phyloP scores from a whole-genome alignment of 495 filamentous ascomycete species.

The Penicillium roqueforti region DNA sequence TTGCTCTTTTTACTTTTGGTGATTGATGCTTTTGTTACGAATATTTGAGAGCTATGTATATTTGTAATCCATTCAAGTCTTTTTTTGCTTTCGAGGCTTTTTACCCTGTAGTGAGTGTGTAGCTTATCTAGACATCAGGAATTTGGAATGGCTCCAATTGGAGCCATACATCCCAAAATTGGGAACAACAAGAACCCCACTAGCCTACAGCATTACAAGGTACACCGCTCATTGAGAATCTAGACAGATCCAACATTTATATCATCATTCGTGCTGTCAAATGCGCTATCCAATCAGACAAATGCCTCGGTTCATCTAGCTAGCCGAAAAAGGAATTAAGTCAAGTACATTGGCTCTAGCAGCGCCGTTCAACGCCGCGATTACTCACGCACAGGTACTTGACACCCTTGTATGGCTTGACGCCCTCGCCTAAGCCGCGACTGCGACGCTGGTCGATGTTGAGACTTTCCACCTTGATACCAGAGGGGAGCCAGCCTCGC shows the following conservation, averaged over 20 bases:
- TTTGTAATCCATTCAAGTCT: background rate
- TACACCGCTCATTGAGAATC: background rate
- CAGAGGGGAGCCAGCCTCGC: conserved; percentile 92
- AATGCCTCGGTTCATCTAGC: background rate
- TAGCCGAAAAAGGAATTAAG: background rate
- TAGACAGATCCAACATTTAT: background rate
- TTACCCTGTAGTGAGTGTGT: background rate
- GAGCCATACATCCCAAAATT: background rate
- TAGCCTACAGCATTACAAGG: background rate
- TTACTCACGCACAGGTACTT: conserved; percentile 93
- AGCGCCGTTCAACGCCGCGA: conserved; percentile 68
- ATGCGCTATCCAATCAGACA: background rate
- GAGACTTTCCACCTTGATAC: conserved; percentile 88
- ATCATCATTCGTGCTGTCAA: conserved; percentile 7
- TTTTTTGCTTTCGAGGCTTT: background rate
- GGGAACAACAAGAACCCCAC: too few relatives aligned
- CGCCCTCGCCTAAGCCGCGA: conserved; percentile 76
- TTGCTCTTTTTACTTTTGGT: background rate
- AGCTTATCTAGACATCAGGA: background rate
- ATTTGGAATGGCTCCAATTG: background rate
- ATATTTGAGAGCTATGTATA: background rate
- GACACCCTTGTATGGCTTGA: conserved; percentile 96
- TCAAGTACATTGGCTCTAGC: conserved; percentile 19
- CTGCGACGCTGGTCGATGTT: conserved; percentile 80
- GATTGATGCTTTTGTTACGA: background rate